Conservation (phyloP, 129 eudicot species). For the Escallonia herrerae region DNA sequence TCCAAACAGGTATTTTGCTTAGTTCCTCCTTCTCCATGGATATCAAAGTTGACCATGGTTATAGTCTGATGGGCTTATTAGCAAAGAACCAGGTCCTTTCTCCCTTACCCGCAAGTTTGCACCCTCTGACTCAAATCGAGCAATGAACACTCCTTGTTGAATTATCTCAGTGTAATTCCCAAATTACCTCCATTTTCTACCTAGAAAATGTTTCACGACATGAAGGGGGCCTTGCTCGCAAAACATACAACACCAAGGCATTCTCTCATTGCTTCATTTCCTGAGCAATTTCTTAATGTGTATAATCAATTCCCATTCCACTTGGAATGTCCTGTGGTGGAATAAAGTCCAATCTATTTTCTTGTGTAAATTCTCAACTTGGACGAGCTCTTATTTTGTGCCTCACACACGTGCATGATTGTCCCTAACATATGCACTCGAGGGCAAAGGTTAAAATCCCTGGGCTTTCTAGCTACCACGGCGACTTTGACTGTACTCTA, state of each 20-base stretch:
- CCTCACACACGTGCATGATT: too few species aligned
- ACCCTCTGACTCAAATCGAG: not conserved
- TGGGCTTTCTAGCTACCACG: too few species aligned
- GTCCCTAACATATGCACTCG: too few species aligned
- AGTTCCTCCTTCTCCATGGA: not conserved
- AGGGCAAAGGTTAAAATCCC: too few species aligned
- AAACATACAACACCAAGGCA: not conserved
- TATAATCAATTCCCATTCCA: too few species aligned
- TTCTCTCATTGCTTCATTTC: not conserved
- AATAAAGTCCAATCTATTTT: too few species aligned
- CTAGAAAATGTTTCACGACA: not conserved
- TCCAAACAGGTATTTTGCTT: not conserved
- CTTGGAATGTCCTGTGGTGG: too few species aligned
- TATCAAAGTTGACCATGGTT: not conserved
- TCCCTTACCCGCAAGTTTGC: not conserved
- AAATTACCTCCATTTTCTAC: not conserved
- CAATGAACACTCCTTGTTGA: not conserved
- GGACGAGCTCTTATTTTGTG: too few species aligned
- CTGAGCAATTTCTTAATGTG: not conserved
- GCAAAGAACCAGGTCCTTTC: not conserved
- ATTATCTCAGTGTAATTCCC: not conserved
- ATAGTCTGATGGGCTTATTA: not conserved
- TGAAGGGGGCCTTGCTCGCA: not conserved
- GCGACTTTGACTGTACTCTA: too few species aligned
- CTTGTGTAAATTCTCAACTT: too few species aligned